Conservation (phyloP, 192 early-diverging fungal species). For the Coemansia sp. region DNA sequence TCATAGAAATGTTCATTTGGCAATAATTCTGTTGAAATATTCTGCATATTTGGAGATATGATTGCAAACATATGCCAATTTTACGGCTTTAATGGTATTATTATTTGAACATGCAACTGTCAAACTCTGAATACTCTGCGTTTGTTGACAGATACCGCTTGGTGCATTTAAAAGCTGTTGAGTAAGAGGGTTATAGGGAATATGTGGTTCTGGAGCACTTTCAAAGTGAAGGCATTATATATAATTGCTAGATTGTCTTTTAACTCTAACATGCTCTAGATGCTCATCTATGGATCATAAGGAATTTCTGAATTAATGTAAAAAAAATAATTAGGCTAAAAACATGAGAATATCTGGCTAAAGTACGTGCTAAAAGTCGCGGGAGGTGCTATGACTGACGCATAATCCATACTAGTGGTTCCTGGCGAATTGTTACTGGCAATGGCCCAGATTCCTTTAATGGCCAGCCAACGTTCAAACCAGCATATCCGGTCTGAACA, state of each 20-base stretch:
- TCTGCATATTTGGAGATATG: too few species aligned
- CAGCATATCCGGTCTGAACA: constrained; percentile 25
- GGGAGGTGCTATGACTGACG: background rate
- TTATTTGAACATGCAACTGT: background rate
- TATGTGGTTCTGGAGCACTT: too few species aligned
- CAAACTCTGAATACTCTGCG: background rate
- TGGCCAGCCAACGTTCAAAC: constrained; percentile 1
- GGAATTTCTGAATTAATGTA: too few species aligned
- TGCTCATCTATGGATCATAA: too few species aligned
- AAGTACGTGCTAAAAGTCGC: too few species aligned
- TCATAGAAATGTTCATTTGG: background rate
- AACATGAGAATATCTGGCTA: too few species aligned
- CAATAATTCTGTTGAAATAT: background rate
- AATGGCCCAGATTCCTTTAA: background rate
- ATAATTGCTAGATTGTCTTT: too few species aligned
- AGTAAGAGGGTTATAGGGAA: too few species aligned
- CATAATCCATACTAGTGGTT: constrained; percentile 28
- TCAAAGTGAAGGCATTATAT: too few species aligned
- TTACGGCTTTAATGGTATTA: background rate
- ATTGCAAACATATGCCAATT: too few species aligned
- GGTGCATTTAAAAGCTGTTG: background rate
- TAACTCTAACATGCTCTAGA: too few species aligned
- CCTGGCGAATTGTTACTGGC: constrained; percentile 8
- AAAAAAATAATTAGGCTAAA: too few species aligned
- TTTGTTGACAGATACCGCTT: background rate